Base-by-base conservation (phyloP, 106 monocot species). In the Dioscorea zingiberensis region DNA sequence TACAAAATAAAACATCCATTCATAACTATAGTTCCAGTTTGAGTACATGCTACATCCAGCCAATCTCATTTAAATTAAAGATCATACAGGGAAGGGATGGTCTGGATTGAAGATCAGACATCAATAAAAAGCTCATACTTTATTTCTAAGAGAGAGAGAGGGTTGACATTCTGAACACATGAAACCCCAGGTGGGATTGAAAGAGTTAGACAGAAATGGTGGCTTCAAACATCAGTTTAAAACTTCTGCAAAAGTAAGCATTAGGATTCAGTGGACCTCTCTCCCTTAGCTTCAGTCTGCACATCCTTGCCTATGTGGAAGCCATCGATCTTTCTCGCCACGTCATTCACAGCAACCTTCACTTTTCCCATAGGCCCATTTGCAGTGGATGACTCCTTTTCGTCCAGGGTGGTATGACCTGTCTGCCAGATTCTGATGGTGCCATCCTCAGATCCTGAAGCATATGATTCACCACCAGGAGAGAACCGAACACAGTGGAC, bases 361-460 rank as follows among this genome's bases (percentile, higher is more conserved):
- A 69, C 49, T 29, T 81, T 86, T 3, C 75, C 76, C 0, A 48
- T 18, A 17, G 64, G 22, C 19, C 69, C 87, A 44, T 82, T 87
- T 22, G 67, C 49, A n/a, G 45, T 21, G 30, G 24, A 10, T 22
- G 61, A 26, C 38, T 85, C 85, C 24, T 68, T 73, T 15, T 84
- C 87, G 15, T 85, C 91, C 4, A 47, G 27, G 14, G 78, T 76
- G 23, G 69, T 38, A 38, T 38, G 38, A 6, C 38, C 69, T 13
- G 83, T 81, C 64, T 98, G 85, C 92, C 97, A 98, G 64, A 98
- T 98, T 66, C 92, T 78, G 53, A 98, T 91, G 64, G 97, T 98
- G 13, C 97, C 97, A 55, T 98, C 97, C 68, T 98, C 97, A 7
- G 97, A 98, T 55, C 97, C 97, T 3, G 97, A 98, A 0, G 88